Evolutionary conservation across 108 stramenopile species (phyloP).

Genomic region (Cylindrotheca fusiformis): DNA sequence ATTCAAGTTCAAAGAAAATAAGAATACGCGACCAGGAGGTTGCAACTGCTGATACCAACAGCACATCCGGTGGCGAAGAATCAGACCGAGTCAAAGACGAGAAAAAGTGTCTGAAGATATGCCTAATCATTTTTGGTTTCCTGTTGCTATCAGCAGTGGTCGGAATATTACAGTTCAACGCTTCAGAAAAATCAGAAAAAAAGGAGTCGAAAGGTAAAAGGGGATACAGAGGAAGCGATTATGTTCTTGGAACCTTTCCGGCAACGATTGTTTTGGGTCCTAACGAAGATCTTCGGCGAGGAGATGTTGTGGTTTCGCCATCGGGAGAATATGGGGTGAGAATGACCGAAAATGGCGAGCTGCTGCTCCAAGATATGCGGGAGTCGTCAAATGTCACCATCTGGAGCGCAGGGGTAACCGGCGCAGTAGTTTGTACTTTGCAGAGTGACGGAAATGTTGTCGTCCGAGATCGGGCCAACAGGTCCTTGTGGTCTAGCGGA

Average conservation of each 20-base stretch:
- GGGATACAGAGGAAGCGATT: background rate
- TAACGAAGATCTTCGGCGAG: conserved; percentile 5
- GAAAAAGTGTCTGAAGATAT: too few relatives aligned
- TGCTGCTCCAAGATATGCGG: conserved; percentile 22
- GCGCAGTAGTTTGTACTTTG: conserved; percentile 4
- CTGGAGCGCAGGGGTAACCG: conserved; percentile 12
- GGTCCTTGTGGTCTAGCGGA: conserved; percentile 11
- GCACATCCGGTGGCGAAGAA: background rate
- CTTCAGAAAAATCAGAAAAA: too few relatives aligned
- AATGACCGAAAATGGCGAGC: conserved; percentile 5
- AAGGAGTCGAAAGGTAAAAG: too few relatives aligned
- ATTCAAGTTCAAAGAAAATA: too few relatives aligned
- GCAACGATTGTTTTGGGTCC: conserved; percentile 7
- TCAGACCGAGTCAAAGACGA: too few relatives aligned
- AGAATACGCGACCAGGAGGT: too few relatives aligned
- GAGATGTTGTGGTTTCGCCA: conserved; percentile 21
- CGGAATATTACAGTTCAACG: too few relatives aligned
- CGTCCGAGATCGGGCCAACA: background rate
- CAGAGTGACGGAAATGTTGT: conserved; percentile 28
- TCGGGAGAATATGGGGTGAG: conserved; percentile 15
- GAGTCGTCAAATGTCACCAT: conserved; percentile 1
- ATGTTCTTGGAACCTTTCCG: background rate
- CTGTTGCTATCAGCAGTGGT: too few relatives aligned
- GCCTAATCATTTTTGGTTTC: background rate
- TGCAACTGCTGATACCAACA: too few relatives aligned